Evolutionary conservation across 495 filamentous ascomycete genomes (phyloP), one percentile per base, ranked within the genome.

Genomic region (Talaromyces stipitatus): DNA sequence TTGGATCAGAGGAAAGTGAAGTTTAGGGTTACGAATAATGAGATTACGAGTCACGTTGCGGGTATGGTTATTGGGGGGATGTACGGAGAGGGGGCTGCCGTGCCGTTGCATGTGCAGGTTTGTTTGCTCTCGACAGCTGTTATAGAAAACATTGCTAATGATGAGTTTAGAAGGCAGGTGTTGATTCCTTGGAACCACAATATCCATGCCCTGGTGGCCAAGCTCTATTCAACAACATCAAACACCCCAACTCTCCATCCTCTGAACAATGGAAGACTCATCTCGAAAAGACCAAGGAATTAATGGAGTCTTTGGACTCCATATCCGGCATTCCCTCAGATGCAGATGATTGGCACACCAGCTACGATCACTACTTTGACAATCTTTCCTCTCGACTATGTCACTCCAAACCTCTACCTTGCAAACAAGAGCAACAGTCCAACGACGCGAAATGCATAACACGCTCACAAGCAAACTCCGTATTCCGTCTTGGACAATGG

Each of bases 361-460:
- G 73, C 57, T 82, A 82, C 54, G 87, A 90, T 65, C 58, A 88
- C 66, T 89, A 88, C 66, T 89, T 82, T 64, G 87, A 90, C 64
- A 88, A 86, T 54, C 76, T 90, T 20, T 85, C 82, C 6, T 80
- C 85, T 2, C 77, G 85, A 6, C 81, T 85, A 54, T 90, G 87
- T 61, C 84, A 89, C 55, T 63, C 60, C 28, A 83, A 84, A 58
- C 78, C 83, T 0, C 72, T 88, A 1, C 85, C 86, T 0, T 88
- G 85, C 62, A 76, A 77, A 14, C 24, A 28, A 3, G 61, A 74
- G 12, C 62, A 71, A 6, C 28, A 8, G 5, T 71, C 63, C 6
- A 18, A 41, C 36, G n/a, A 41, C 5, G 71, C n/a, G n/a, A n/a
- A 69, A 11, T 89, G 86, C 67, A 66, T 89, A 11, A 79, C 79